These are phyloP conservation scores for Mucor circinelloides DNA, from an alignment of 371 early-diverging fungal genomes.

Conservation along the genomic window DNA sequence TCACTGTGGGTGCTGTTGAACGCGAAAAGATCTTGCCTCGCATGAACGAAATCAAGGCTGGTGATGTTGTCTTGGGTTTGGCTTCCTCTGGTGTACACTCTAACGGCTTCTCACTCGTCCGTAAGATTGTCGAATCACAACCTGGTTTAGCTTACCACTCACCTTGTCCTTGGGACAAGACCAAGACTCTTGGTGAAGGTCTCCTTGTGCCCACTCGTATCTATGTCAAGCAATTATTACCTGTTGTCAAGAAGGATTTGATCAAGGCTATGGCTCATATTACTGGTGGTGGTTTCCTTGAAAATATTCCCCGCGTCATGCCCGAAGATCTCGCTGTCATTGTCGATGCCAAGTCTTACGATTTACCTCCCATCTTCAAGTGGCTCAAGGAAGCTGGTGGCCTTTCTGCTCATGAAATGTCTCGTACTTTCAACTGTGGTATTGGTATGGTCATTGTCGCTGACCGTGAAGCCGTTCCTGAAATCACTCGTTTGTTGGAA, in stretches of 20 bases:
- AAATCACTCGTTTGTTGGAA: conserved; percentile 63
- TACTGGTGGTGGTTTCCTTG: conserved; percentile 97
- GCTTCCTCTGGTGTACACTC: conserved; percentile 95
- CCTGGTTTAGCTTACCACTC: conserved; percentile 75
- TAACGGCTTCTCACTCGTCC: conserved; percentile 96
- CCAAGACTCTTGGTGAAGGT: conserved; percentile 74
- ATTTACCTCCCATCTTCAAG: conserved; percentile 88
- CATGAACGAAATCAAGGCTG: conserved; percentile 71
- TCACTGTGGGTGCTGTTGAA: conserved; percentile 97
- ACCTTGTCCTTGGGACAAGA: conserved; percentile 84
- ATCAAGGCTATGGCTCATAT: conserved; percentile 97
- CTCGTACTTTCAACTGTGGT: conserved; percentile 98
- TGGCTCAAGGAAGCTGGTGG: conserved; percentile 92
- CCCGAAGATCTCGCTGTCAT: conserved; percentile 77
- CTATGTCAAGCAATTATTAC: conserved; percentile 90
- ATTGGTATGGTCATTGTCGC: conserved; percentile 96
- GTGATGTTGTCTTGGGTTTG: conserved; percentile 90
- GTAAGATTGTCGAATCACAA: conserved; percentile 79
- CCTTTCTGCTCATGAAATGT: conserved; percentile 85
- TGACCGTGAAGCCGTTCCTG: conserved; percentile 59
- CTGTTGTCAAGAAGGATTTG: conserved; percentile 72
- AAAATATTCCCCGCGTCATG: conserved; percentile 96
- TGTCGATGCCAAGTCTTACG: conserved; percentile 82
- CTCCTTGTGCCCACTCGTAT: conserved; percentile 93
- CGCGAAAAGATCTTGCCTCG: conserved; percentile 86